These are phyloP conservation scores for Waltiozyma sp. DNA, from an alignment of 1,139 yeast species.

Conservation along the genomic window DNA sequence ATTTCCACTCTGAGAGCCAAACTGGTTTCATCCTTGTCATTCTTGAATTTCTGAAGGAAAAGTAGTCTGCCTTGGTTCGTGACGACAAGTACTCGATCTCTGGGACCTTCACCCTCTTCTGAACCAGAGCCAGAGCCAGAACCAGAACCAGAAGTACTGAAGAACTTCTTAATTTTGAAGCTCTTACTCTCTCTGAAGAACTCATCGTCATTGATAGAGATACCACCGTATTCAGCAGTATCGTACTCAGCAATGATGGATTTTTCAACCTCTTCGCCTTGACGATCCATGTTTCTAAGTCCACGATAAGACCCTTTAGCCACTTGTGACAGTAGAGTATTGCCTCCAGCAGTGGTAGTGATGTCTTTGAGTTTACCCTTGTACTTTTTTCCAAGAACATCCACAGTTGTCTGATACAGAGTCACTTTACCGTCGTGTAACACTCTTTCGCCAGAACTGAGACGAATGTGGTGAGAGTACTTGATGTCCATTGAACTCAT, in stretches of 20 bases:
- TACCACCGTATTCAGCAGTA: not conserved
- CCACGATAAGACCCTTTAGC: constrained; percentile 39
- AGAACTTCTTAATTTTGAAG: constrained; percentile 23
- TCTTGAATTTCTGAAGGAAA: constrained; percentile 24
- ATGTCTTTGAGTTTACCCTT: constrained; percentile 45
- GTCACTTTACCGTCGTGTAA: constrained; percentile 47
- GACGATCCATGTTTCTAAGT: constrained; percentile 22
- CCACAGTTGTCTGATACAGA: constrained; percentile 30
- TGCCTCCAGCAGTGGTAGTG: constrained; percentile 21
- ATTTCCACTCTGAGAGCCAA: constrained; percentile 39
- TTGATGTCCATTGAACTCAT: constrained; percentile 47
- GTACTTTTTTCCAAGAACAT: constrained; percentile 42
- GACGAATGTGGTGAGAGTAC: constrained; percentile 47
- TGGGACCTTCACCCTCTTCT: constrained; percentile 10
- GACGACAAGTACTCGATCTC: constrained; percentile 33
- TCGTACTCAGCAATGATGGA: constrained; percentile 7
- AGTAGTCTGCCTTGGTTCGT: constrained; percentile 49
- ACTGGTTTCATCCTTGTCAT: constrained; percentile 18
- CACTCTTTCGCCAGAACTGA: constrained; percentile 58
- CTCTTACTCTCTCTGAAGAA: constrained; percentile 7
- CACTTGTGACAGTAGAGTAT: constrained; percentile 40
- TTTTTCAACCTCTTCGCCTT: constrained; percentile 16
- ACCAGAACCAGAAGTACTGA: constrained; percentile 8
- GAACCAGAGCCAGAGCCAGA: not conserved
- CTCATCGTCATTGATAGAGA: not conserved